These are phyloP conservation scores for Colletotrichum camelliae DNA, from an alignment of 2,329 filamentous ascomycete species.

Conservation along the genomic window DNA sequence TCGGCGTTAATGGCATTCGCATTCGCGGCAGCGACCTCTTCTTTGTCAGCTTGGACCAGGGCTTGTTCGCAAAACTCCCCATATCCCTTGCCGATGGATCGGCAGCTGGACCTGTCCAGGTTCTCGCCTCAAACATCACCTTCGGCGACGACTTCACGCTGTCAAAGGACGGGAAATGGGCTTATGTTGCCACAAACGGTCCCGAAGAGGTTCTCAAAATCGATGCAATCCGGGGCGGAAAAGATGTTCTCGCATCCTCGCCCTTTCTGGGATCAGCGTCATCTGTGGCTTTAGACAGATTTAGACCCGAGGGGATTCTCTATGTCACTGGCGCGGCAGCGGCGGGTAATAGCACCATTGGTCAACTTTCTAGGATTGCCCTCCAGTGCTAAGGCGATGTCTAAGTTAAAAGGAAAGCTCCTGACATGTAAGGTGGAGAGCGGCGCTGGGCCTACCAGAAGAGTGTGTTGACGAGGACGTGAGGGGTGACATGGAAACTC, in stretches of 20 bases:
- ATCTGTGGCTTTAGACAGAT: not conserved
- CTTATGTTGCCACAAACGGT: not conserved
- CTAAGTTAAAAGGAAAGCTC: not conserved
- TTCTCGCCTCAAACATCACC: not conserved
- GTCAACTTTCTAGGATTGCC: not conserved
- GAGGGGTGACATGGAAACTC: not conserved
- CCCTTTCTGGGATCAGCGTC: not conserved
- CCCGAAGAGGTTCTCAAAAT: not conserved
- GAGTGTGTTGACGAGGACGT: not conserved
- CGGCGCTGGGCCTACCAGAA: not conserved
- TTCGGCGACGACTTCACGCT: conserved; percentile 11
- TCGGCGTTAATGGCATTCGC: not conserved
- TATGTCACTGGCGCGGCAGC: not conserved
- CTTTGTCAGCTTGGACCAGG: conserved; percentile 9
- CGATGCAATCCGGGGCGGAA: not conserved
- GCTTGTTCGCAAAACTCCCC: not conserved
- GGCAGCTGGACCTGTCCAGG: not conserved
- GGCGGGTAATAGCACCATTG: not conserved
- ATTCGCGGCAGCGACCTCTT: not conserved
- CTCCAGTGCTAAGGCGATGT: not conserved
- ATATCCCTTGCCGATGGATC: not conserved
- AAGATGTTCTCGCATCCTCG: not conserved
- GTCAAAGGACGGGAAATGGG: not conserved
- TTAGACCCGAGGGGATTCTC: not conserved
- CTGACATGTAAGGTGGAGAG: not conserved